phyloP scores from a whole-genome alignment of 1,284 basidiomycete genomes.

The Trichosporon ovoides region DNA sequence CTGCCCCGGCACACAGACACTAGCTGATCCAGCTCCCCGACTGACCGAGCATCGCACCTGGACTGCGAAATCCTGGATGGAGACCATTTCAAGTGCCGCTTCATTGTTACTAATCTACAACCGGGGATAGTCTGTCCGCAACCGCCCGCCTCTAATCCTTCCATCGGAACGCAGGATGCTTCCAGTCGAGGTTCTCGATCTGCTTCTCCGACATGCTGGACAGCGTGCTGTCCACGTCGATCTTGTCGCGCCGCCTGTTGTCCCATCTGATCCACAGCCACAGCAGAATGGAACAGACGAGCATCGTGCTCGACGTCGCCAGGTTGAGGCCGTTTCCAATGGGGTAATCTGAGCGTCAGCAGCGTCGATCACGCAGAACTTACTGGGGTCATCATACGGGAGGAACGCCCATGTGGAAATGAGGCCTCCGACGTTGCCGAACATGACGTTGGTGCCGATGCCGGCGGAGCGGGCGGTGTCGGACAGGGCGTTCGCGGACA shows the following conservation, averaged over 20 bases:
- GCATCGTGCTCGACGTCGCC: conserved; percentile 11
- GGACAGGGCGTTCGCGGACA: conserved; percentile 10
- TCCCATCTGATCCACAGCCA: conserved; percentile 6
- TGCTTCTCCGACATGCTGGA: conserved; percentile 7
- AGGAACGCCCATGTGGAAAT: conserved; percentile 17
- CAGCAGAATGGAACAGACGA: conserved; percentile 7
- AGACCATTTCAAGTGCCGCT: no score
- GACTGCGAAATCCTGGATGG: no score
- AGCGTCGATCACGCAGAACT: conserved; percentile 1
- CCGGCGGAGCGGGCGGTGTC: conserved; percentile 14
- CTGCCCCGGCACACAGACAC: no score
- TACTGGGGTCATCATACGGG: conserved; percentile 8
- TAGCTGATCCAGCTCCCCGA: no score
- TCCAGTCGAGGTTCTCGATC: conserved; percentile 17
- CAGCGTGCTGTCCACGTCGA: conserved; percentile 7
- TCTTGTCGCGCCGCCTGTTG: conserved; percentile 14
- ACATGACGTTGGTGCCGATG: conserved; percentile 14
- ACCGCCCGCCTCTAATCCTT: background rate
- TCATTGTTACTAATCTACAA: no score
- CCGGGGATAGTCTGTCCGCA: no score
- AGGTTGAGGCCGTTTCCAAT: conserved; percentile 24
- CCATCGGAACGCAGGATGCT: conserved; percentile 18
- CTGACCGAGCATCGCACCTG: no score
- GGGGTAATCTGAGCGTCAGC: background rate
- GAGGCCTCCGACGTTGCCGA: conserved; percentile 21